Evolutionary conservation across 2,329 filamentous ascomycete species (phyloP), one percentile per base, ranked within the genome.

Genomic region (Mariannaea sp.): DNA sequence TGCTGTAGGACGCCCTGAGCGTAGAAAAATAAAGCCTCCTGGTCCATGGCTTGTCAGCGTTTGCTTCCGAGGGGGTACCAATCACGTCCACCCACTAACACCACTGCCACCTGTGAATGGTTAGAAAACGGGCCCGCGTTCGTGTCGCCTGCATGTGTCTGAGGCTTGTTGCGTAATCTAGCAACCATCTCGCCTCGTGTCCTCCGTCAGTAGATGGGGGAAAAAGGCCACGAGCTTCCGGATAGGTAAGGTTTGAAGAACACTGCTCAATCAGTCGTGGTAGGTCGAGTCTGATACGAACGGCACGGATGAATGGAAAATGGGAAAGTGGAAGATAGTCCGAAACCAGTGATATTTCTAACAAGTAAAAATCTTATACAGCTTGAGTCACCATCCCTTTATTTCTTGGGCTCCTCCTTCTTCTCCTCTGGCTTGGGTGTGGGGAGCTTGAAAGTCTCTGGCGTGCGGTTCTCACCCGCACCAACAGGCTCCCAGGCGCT

Each of bases 401-500:
- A 93, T 80, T 97, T 96, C 87, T 97, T 96, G 67, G 88, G 84
- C 76, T 93, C 90, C 73, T 92, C 89, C 72, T 89, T 87, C 80
- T 91, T 91, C 69, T 90, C 88, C 77, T 99, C 94, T 4, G 94
- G 93, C 79, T 97, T 96, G 47, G 94, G 90, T 42, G 89, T 96
- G 22, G 95, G 94, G 59, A 99, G 80, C 79, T 96, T 96, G 81
- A 97, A 97, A 71, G 75, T 81, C 69, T 94, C 90, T 22, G 93
- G 93, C 68, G 82, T 96, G 71, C 84, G 83, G 74, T 96, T 85
- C 50, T 85, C 75, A 65, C 93, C 93, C 58, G 82, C 61, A 55
- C 82, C 84, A 58, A 87, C 75, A 61, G 81, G 84, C 77, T 86
- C 84, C 84, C 84, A 87, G 12, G 82, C 82, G 60, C 86, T 85